These are phyloP conservation scores for Aspergillus terreus DNA, from an alignment of 2,329 filamentous ascomycete species.

Conservation along the genomic window DNA sequence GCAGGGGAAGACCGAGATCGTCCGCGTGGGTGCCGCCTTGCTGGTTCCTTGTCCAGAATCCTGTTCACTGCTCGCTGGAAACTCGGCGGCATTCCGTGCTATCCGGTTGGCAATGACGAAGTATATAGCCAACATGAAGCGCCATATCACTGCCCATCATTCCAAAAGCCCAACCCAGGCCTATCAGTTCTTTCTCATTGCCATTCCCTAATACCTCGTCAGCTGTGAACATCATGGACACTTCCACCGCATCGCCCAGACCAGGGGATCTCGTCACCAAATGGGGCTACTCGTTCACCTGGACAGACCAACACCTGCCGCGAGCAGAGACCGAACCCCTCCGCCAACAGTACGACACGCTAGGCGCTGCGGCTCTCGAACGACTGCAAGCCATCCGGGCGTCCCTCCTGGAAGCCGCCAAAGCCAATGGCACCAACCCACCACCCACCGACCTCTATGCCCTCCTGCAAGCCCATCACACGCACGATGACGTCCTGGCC, in stretches of 20 bases:
- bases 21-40: background rate
- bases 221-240: too few species aligned
- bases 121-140: background rate
- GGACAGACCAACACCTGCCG: conserved; percentile 13
- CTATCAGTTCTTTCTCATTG: too few species aligned
- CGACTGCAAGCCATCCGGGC: conserved; percentile 11
- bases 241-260: background rate
- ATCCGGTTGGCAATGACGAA: background rate
- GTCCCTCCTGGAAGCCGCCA: conserved; percentile 8
- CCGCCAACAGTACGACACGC: conserved; percentile 15
- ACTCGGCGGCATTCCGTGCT: background rate
- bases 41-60: background rate
- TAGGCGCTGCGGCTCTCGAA: conserved; percentile 11
- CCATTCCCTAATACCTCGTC: too few species aligned
- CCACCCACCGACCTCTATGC: conserved; percentile 53
- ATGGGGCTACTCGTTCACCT: conserved; percentile 17
- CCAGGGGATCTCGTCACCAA: conserved; percentile 8
- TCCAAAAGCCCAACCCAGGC: background rate
- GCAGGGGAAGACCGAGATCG: background rate
- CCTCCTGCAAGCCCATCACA: conserved; percentile 56
- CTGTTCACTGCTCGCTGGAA: background rate
- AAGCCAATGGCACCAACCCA: background rate
- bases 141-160: background rate
- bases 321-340: conserved; percentile 9
- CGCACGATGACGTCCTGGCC: conserved; percentile 50